phyloP scores from a whole-genome alignment of 495 filamentous ascomycete genomes.

The Penicillium coffeae region DNA sequence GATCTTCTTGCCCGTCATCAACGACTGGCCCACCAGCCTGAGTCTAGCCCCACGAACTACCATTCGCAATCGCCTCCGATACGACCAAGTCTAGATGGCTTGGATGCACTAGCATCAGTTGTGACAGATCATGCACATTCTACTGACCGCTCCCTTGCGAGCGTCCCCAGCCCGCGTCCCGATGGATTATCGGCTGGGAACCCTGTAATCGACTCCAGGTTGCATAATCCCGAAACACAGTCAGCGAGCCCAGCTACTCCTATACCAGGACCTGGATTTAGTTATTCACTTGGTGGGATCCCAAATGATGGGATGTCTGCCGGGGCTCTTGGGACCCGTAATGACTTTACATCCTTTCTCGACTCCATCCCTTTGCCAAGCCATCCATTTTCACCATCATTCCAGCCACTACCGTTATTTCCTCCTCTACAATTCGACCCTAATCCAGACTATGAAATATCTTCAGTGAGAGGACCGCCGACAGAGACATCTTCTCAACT shows the following conservation, averaged over 20 bases:
- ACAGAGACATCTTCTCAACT: slow-evolving; percentile 23
- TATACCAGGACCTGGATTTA: slow-evolving; percentile 21
- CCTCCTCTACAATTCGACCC: slow-evolving; percentile 32
- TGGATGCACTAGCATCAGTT: slow-evolving; percentile 35
- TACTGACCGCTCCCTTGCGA: slow-evolving; percentile 4
- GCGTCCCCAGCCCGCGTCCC: no score
- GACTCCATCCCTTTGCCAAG: slow-evolving; percentile 39
- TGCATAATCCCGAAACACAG: slow-evolving; percentile 12
- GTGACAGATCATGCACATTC: slow-evolving; percentile 24
- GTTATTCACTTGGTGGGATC: slow-evolving; percentile 24
- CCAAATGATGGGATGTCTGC: background rate
- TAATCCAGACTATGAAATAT: slow-evolving; percentile 26
- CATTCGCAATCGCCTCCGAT: slow-evolving; percentile 17
- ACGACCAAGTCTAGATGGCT: slow-evolving; percentile 22
- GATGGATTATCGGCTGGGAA: slow-evolving; percentile 9
- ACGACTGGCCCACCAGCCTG: slow-evolving; percentile 29
- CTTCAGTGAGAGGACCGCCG: slow-evolving; percentile 14
- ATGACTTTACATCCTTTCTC: slow-evolving; percentile 42
- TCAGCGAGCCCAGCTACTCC: slow-evolving; percentile 18
- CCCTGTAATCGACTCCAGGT: slow-evolving; percentile 10
- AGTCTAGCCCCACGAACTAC: slow-evolving; percentile 12
- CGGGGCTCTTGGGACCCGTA: slow-evolving; percentile 25
- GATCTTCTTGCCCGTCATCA: slow-evolving; percentile 38
- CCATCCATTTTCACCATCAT: slow-evolving; percentile 37
- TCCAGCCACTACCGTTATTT: slow-evolving; percentile 38